These are phyloP conservation scores for Pythium plurisporium DNA, from an alignment of 352 stramenopile genomes.

Conservation along the genomic window DNA sequence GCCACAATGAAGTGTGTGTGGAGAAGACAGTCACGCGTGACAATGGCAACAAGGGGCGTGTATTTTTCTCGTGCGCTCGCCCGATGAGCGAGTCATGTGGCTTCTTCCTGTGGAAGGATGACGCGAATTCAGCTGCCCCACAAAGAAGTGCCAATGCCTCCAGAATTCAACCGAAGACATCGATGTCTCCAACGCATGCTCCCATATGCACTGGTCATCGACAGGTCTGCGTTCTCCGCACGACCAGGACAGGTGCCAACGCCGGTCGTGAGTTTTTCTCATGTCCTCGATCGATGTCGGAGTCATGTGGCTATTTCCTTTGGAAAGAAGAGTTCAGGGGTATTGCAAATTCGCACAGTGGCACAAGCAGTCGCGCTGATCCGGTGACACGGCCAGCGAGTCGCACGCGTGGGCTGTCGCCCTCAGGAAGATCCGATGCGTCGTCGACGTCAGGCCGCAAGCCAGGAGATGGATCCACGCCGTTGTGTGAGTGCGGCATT, in stretches of 20 bases:
- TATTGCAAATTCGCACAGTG: not conserved
- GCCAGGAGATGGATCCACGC: not conserved
- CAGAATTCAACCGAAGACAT: not conserved
- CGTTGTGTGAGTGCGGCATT: slow-evolving; percentile 45
- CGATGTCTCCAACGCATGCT: not conserved
- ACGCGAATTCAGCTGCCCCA: slow-evolving; percentile 8
- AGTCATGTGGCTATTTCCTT: slow-evolving; percentile 88
- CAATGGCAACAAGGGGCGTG: slow-evolving; percentile 58
- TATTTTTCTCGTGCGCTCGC: slow-evolving; percentile 55
- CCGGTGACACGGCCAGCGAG: not conserved
- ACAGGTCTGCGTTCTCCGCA: slow-evolving; percentile 38
- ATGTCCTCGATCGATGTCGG: slow-evolving; percentile 68
- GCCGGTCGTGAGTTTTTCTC: slow-evolving; percentile 92
- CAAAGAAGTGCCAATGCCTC: not conserved
- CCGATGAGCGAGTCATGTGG: slow-evolving; percentile 58
- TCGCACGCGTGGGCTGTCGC: not conserved
- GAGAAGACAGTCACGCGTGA: slow-evolving; percentile 63
- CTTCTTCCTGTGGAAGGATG: slow-evolving; percentile 78
- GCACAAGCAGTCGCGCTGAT: not conserved
- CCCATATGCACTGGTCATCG: slow-evolving; percentile 48
- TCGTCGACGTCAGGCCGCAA: not conserved
- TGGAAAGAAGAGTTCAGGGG: slow-evolving; percentile 84
- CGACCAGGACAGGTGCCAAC: slow-evolving; percentile 59
- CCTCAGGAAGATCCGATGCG: not conserved
- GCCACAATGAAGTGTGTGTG: slow-evolving; percentile 59